These are phyloP conservation scores for Ophiostoma perfectum DNA, from an alignment of 2,329 filamentous ascomycete species.

Conservation along the genomic window DNA sequence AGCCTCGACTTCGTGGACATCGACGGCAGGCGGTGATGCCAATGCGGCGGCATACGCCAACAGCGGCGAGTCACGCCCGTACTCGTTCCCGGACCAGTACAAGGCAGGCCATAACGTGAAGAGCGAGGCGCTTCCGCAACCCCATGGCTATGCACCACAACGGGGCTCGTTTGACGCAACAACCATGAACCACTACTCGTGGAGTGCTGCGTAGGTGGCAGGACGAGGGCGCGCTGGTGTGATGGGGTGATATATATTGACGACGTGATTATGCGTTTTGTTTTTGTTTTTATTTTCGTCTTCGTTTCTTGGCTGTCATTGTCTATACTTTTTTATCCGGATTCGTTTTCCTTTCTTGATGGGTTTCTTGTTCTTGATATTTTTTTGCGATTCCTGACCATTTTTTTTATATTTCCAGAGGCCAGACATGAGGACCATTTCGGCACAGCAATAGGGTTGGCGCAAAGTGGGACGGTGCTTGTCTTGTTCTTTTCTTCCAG, in stretches of 20 bases:
- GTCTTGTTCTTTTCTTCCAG: slow-evolving; percentile 14
- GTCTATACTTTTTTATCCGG: slow-evolving; percentile 5
- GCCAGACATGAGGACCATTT: slow-evolving; percentile 26
- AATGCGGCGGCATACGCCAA: slow-evolving; percentile 43
- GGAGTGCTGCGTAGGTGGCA: slow-evolving; percentile 42
- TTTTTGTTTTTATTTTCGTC: not conserved
- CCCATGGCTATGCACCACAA: slow-evolving; percentile 38
- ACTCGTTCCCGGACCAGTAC: slow-evolving; percentile 47
- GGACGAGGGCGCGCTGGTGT: not conserved
- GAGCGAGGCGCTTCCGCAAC: slow-evolving; percentile 36
- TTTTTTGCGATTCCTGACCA: slow-evolving; percentile 8
- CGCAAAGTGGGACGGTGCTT: slow-evolving; percentile 27
- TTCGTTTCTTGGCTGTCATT: slow-evolving; percentile 9
- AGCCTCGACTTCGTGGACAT: slow-evolving; percentile 47
- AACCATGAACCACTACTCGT: slow-evolving; percentile 51
- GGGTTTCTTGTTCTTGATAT: not conserved
- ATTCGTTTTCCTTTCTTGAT: not conserved
- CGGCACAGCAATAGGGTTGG: slow-evolving; percentile 28
- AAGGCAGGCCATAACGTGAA: slow-evolving; percentile 38
- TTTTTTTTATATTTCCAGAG: slow-evolving; percentile 15
- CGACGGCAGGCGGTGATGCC: slow-evolving; percentile 42
- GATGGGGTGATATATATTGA: not conserved
- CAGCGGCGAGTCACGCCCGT: slow-evolving; percentile 40
- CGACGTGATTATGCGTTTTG: slow-evolving; percentile 1
- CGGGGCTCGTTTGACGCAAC: slow-evolving; percentile 43